A percentile compares a stretch with the other conserved stretches of the same genome.
Conservation (phyloP, 805 yeast species). For the Komagataella phaffii region DNA sequence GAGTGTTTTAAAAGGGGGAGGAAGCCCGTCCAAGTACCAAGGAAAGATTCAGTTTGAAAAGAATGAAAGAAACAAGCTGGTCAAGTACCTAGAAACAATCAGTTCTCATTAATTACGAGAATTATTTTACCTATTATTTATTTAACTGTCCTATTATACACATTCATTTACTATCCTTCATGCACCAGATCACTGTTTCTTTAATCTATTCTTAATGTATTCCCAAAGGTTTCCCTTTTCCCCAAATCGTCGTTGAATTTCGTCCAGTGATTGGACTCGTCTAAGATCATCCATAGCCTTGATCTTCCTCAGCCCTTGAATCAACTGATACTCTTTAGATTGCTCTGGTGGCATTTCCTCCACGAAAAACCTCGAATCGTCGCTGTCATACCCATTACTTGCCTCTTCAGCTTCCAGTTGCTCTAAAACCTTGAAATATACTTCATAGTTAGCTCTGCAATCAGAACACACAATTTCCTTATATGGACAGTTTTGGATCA, state of each 20-base stretch:
- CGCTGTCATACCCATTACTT: slow-evolving; percentile 1
- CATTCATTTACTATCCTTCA: not conserved
- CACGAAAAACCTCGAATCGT: not conserved
- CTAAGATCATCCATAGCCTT: not conserved
- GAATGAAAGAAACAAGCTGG: not conserved
- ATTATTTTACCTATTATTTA: too few relatives aligned
- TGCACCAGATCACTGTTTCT: not conserved
- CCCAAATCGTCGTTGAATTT: not conserved
- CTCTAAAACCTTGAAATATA: slow-evolving; percentile 7
- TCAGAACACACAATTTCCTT: slow-evolving; percentile 50
- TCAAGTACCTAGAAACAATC: not conserved
- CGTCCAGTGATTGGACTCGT: not conserved
- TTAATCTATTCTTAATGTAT: not conserved
- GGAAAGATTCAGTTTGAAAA: not conserved
- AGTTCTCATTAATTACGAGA: not conserved
- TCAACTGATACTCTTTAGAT: not conserved
- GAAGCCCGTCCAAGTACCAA: not conserved
- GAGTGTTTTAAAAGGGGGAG: not conserved
- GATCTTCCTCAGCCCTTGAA: not conserved
- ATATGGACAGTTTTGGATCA: slow-evolving; percentile 13
- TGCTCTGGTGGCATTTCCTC: not conserved
- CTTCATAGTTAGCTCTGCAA: slow-evolving; percentile 34
- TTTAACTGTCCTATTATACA: not conserved
- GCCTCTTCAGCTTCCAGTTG: slow-evolving; percentile 3
- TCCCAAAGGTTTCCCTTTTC: not conserved